Percentiles rank a stretch among this genome's conserved stretches.
phyloP scores from a whole-genome alignment of 192 early-diverging fungal species.

The Linnemannia elongata region DNA sequence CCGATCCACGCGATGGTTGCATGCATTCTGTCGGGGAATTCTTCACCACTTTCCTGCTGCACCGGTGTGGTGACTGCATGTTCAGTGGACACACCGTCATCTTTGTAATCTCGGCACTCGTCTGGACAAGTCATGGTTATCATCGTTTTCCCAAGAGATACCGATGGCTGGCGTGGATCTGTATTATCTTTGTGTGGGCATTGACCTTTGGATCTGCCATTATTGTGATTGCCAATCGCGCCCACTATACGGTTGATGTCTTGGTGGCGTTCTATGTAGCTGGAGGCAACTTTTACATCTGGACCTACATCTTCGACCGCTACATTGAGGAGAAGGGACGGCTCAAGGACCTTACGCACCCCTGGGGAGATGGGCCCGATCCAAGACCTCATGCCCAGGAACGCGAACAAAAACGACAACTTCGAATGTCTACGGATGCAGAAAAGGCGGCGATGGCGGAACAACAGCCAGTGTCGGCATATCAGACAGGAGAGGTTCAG shows the following conservation, averaged over 20 bases:
- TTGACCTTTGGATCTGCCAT: conserved; percentile 66
- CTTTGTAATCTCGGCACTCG: conserved; percentile 68
- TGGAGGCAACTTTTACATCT: conserved; percentile 63
- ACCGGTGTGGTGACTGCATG: conserved; percentile 74
- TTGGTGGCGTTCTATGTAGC: conserved; percentile 73
- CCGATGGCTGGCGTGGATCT: conserved; percentile 54
- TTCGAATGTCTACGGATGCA: neutral
- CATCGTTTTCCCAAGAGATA: conserved; percentile 27
- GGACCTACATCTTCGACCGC: conserved; percentile 27
- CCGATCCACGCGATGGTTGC: conserved; percentile 68
- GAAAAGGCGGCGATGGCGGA: conserved; percentile 5
- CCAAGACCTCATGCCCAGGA: conserved; percentile 27
- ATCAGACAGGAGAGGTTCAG: neutral
- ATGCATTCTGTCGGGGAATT: conserved; percentile 63
- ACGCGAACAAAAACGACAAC: neutral
- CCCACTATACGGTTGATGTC: conserved; percentile 74
- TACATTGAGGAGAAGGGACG: conserved; percentile 31
- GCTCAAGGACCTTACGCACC: conserved; percentile 22
- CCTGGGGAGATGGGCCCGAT: conserved; percentile 35
- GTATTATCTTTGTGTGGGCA: conserved; percentile 57
- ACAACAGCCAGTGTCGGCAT: neutral
- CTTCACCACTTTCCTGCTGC: conserved; percentile 67
- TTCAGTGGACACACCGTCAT: conserved; percentile 74
- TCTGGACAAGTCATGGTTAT: conserved; percentile 68
- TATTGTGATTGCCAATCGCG: conserved; percentile 71